Conservation (phyloP, 1,139 yeast genomes). For the Pichia sp. region DNA sequence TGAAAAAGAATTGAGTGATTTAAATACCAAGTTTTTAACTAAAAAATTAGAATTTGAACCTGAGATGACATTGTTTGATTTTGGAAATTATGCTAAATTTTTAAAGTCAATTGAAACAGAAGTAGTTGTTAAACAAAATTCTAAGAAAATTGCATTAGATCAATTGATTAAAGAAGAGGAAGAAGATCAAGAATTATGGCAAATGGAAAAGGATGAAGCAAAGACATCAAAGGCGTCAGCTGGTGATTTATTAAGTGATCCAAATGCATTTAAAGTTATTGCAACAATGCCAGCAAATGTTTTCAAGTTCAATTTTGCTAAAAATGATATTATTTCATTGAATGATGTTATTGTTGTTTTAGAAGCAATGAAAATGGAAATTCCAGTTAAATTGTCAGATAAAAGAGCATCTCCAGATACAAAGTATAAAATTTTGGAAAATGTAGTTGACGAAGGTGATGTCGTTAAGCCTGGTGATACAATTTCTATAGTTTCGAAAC, state of each 20-base stretch:
- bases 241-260: slow-evolving; percentile 26
- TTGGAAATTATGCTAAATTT: slow-evolving; percentile 28
- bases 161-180: slow-evolving; percentile 26
- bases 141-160: slow-evolving; percentile 26
- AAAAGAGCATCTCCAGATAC: slow-evolving; percentile 20
- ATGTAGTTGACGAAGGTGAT: slow-evolving; percentile 32
- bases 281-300: slow-evolving; percentile 33
- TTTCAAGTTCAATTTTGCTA: slow-evolving; percentile 27
- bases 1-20: slow-evolving; percentile 27
- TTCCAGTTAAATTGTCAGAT: slow-evolving; percentile 30
- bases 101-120: slow-evolving; percentile 28
- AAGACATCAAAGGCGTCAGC: slow-evolving; percentile 23
- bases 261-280: slow-evolving; percentile 25
- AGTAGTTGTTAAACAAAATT: slow-evolving; percentile 17
- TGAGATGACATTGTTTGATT: slow-evolving; percentile 29
- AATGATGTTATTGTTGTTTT: slow-evolving; percentile 34
- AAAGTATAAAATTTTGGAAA: slow-evolving; percentile 25
- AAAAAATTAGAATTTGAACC: slow-evolving; percentile 29
- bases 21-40: slow-evolving; percentile 29
- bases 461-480: slow-evolving; percentile 31
- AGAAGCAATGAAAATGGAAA: slow-evolving; percentile 45
- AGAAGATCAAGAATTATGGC: slow-evolving; percentile 27
- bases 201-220: slow-evolving; percentile 26
- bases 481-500: slow-evolving; percentile 10
- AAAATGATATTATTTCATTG: slow-evolving; percentile 30